Percentiles rank a stretch among this genome's conserved stretches.
Evolutionary conservation across 495 filamentous ascomycete species (phyloP).

Genomic region (Aspergillus kassunensis): DNA sequence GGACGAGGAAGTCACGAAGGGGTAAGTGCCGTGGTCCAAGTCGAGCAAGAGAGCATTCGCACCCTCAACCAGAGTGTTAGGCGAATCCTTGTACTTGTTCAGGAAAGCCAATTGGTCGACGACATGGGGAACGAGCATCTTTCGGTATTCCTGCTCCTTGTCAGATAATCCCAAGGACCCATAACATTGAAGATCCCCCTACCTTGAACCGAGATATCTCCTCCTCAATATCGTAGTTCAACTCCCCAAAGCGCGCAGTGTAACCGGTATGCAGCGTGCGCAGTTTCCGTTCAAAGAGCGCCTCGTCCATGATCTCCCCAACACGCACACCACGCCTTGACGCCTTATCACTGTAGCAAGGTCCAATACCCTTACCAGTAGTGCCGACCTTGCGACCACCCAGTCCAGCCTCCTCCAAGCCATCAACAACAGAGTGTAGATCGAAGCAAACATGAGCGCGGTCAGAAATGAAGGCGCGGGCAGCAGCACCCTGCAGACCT

Average conservation of each 20-base stretch:
- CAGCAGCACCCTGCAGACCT: slow-evolving; percentile 60
- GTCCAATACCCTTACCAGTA: slow-evolving; percentile 67
- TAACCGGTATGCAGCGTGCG: slow-evolving; percentile 61
- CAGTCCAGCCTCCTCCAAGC: slow-evolving; percentile 73
- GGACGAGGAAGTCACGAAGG: slow-evolving; percentile 78
- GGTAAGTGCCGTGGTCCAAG: slow-evolving; percentile 76
- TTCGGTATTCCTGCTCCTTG: slow-evolving; percentile 55
- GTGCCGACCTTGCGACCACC: slow-evolving; percentile 60
- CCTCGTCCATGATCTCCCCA: slow-evolving; percentile 69
- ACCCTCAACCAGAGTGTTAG: slow-evolving; percentile 75
- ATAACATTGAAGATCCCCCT: slow-evolving; percentile 4
- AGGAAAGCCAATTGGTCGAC: slow-evolving; percentile 58
- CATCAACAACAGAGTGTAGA: slow-evolving; percentile 76
- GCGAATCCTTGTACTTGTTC: slow-evolving; percentile 49
- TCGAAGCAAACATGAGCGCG: slow-evolving; percentile 82
- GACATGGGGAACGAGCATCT: slow-evolving; percentile 61
- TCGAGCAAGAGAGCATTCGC: slow-evolving; percentile 85
- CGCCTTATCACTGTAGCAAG: slow-evolving; percentile 79
- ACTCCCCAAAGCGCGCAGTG: slow-evolving; percentile 69
- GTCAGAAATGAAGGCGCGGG: slow-evolving; percentile 74
- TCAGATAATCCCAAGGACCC: not conserved
- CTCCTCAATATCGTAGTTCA: slow-evolving; percentile 74
- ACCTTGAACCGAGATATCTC: slow-evolving; percentile 69
- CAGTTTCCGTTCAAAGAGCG: slow-evolving; percentile 69
- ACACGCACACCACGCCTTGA: slow-evolving; percentile 70